Evolutionary conservation across 2,329 filamentous ascomycete genomes (phyloP).

Genomic region (Daldinia sp.): DNA sequence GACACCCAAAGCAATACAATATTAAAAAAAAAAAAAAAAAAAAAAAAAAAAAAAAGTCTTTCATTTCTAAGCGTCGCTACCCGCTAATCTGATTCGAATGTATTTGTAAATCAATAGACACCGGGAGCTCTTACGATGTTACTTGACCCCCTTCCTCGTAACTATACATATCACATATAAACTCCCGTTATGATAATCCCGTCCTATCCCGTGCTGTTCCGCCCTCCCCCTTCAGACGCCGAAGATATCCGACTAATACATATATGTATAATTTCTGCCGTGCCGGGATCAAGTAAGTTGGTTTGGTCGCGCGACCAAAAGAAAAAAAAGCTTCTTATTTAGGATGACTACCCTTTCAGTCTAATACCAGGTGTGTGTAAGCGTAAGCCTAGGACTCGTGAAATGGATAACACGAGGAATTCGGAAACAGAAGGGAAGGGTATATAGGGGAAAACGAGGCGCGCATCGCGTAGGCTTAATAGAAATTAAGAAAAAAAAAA

Average conservation of each 20-base stretch:
- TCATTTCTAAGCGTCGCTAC: neutral
- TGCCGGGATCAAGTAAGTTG: constrained; percentile 4
- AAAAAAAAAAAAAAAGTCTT: neutral
- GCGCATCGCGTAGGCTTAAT: neutral
- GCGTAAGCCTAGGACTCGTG: neutral
- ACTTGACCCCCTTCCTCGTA: neutral
- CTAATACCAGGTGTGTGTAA: neutral
- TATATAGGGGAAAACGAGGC: neutral
- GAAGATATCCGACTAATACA: neutral
- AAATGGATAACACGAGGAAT: too few species aligned
- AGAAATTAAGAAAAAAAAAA: neutral
- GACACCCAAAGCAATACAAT: neutral
- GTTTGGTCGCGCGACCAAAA: neutral
- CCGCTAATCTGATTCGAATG: neutral
- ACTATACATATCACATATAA: neutral
- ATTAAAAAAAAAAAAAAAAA: too few species aligned
- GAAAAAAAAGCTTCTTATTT: neutral
- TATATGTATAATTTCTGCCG: neutral
- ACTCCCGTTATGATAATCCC: neutral
- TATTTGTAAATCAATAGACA: too few species aligned
- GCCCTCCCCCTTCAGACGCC: neutral
- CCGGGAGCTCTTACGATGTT: neutral
- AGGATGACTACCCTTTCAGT: constrained; percentile 4
- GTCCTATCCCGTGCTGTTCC: too few species aligned
- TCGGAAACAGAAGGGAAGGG: too few species aligned